A percentile compares a stretch with the other conserved stretches of the same genome.
Evolutionary conservation across 2,329 filamentous ascomycete species (phyloP).

Genomic region (Aspergillus floridensis): DNA sequence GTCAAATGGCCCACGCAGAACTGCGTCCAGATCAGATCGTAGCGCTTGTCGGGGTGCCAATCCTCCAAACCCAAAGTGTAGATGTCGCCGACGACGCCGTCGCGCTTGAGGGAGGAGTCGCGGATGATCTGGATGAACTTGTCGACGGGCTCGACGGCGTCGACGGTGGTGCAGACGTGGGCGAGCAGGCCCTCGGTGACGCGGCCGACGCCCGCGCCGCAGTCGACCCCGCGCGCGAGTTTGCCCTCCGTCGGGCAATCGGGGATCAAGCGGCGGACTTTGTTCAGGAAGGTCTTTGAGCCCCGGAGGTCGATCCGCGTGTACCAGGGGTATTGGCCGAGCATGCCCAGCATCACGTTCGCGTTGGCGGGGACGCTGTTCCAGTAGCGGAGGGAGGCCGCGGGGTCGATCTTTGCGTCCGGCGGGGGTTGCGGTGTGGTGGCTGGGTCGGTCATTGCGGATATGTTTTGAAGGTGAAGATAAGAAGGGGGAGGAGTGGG

Average conservation of each 20-base stretch:
- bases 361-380: slow-evolving; percentile 39
- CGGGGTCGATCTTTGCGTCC: slow-evolving; percentile 31
- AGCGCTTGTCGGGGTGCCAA: slow-evolving; percentile 60
- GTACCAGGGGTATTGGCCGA: slow-evolving; percentile 69
- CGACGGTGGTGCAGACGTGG: slow-evolving; percentile 66
- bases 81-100: slow-evolving; percentile 59
- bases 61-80: slow-evolving; percentile 72
- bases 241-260: slow-evolving; percentile 15
- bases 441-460: not conserved
- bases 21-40: slow-evolving; percentile 85
- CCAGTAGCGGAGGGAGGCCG: slow-evolving; percentile 39
- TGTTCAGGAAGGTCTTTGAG: slow-evolving; percentile 65
- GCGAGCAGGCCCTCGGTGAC: slow-evolving; percentile 76
- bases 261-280: slow-evolving; percentile 49
- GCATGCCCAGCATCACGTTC: slow-evolving; percentile 55
- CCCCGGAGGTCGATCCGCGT: slow-evolving; percentile 69
- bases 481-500: no score
- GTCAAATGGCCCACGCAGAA: slow-evolving; percentile 86
- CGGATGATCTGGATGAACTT: slow-evolving; percentile 70
- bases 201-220: slow-evolving; percentile 72
- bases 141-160: slow-evolving; percentile 79
- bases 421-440: not conserved
- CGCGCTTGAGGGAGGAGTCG: slow-evolving; percentile 33
- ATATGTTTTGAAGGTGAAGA: not conserved
- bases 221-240: slow-evolving; percentile 52